Conservation (phyloP, 2,329 filamentous ascomycete genomes). For the Fusarium ramigenum region DNA sequence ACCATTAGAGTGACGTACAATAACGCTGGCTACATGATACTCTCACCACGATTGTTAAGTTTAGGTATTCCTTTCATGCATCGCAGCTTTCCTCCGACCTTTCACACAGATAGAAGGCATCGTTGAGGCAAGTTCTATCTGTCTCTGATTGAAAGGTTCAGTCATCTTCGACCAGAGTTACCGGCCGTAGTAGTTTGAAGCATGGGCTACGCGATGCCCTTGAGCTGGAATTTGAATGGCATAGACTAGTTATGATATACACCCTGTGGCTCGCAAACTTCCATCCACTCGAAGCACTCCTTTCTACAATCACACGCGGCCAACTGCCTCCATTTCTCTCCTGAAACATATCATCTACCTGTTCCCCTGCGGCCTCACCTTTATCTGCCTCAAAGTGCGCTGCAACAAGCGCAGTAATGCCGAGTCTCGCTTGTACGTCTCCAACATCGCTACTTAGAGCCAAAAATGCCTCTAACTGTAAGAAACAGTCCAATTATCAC, state of each 20-base stretch:
- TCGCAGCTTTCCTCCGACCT: neutral
- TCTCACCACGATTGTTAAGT: neutral
- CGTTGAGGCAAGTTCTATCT: neutral
- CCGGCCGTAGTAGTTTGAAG: rapidly evolving
- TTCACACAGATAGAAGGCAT: rapidly evolving
- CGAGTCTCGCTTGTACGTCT: too few relatives aligned
- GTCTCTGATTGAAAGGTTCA: rapidly evolving
- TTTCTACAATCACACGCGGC: neutral
- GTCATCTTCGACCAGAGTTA: neutral
- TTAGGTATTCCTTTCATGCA: neutral
- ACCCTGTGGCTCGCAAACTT: neutral
- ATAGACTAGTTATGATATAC: neutral
- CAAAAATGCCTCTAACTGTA: too few relatives aligned
- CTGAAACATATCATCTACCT: too few relatives aligned
- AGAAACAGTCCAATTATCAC: too few relatives aligned
- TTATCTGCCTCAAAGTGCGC: too few relatives aligned
- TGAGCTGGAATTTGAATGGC: neutral
- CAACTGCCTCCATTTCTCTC: too few relatives aligned
- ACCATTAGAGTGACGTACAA: too few relatives aligned
- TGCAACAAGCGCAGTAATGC: too few relatives aligned
- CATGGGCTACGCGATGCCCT: neutral
- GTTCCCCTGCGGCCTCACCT: too few relatives aligned
- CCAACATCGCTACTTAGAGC: too few relatives aligned
- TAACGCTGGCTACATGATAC: too few relatives aligned
- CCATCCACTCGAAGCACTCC: neutral